A percentile compares a stretch with the other conserved stretches of the same genome.
Conservation (phyloP, 179 eudicot genomes). For the Silene coronaria region DNA sequence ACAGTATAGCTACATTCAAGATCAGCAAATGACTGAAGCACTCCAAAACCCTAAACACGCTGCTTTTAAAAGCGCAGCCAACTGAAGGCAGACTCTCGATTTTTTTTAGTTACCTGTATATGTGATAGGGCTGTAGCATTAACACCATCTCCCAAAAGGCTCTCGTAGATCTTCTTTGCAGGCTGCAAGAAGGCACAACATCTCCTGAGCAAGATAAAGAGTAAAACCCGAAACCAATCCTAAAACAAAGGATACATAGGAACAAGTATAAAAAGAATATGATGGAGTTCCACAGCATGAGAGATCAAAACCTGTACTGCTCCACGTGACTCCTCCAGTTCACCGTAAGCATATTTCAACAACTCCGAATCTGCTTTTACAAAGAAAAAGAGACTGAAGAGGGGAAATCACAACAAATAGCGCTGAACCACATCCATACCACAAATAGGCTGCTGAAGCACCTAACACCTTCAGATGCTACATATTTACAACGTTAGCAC, state of each 20-base stretch:
- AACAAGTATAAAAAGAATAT: neutral
- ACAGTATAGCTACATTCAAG: neutral
- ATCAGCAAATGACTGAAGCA: neutral
- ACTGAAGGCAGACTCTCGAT: neutral
- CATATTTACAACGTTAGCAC: neutral
- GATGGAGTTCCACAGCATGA: neutral
- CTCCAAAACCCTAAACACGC: slow-evolving; percentile 3
- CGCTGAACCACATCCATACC: neutral
- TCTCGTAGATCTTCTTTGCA: slow-evolving; percentile 85
- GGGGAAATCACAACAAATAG: neutral
- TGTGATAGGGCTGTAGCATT: slow-evolving; percentile 77
- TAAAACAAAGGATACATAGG: neutral
- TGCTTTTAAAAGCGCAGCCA: neutral
- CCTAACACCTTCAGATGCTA: neutral
- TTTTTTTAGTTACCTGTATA: slow-evolving; percentile 61
- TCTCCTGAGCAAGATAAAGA: slow-evolving; percentile 8
- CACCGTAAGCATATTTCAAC: slow-evolving; percentile 91
- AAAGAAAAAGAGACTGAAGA: slow-evolving; percentile 8
- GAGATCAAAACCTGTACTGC: slow-evolving; percentile 62
- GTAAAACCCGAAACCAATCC: neutral
- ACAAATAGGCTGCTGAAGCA: neutral
- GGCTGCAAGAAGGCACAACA: slow-evolving; percentile 45
- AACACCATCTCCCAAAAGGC: slow-evolving; percentile 66
- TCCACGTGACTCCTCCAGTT: slow-evolving; percentile 97
- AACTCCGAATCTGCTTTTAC: slow-evolving; percentile 60